Conservation (phyloP, 148 eudicot genomes). For the Suaeda aralocaspica region DNA sequence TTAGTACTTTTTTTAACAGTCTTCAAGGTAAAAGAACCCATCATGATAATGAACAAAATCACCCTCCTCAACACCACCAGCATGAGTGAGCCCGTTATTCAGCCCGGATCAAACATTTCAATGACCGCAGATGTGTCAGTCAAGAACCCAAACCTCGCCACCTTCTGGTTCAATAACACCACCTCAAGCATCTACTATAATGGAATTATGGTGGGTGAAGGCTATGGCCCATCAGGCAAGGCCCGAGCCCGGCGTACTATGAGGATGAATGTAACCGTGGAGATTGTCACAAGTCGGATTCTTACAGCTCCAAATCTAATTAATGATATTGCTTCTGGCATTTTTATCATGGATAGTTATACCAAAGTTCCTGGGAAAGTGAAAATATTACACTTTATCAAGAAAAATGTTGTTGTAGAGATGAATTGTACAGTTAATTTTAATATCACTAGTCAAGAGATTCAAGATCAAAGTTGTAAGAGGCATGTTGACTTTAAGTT, state of each 20-base stretch:
- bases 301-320: neutral
- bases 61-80: neutral
- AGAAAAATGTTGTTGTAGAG: constrained; percentile 19
- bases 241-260: constrained; percentile 18
- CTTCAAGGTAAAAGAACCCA: constrained; percentile 18
- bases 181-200: constrained; percentile 12
- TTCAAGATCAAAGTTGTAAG: constrained; percentile 25
- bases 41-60: constrained; percentile 19
- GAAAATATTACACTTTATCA: constrained; percentile 14
- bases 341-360: constrained; percentile 18
- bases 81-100: neutral
- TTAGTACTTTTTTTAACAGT: constrained; percentile 14
- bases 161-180: constrained; percentile 16
- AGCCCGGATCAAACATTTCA: constrained; percentile 10
- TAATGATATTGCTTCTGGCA: constrained; percentile 21
- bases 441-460: constrained; percentile 21
- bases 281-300: neutral
- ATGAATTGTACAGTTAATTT: constrained; percentile 27
- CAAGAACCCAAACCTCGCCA: constrained; percentile 23
- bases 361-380: constrained; percentile 27
- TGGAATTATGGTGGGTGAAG: constrained; percentile 24
- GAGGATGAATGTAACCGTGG: constrained; percentile 13
- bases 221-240: constrained; percentile 9
- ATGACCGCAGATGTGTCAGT: constrained; percentile 14
- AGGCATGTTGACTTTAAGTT: constrained; percentile 3